Percentiles rank a stretch among this genome's conserved stretches.
phyloP scores from a whole-genome alignment of 148 eudicot genomes.

The Pouteria glomerata region DNA sequence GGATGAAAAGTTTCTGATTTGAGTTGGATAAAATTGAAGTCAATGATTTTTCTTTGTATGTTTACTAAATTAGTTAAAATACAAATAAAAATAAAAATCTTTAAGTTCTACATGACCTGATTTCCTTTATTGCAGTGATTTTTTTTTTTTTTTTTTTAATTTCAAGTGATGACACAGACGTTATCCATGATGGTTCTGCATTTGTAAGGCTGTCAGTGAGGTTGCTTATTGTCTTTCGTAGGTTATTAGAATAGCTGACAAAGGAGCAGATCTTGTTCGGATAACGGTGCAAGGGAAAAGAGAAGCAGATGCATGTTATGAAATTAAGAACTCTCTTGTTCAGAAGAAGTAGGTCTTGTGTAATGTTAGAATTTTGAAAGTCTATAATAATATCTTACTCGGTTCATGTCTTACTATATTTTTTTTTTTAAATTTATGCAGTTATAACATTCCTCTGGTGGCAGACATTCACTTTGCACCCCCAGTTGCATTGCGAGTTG shows the following conservation, averaged over 20 bases:
- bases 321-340: constrained; percentile 87
- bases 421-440: constrained; percentile 35
- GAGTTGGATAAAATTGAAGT: no score
- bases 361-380: constrained; percentile 5
- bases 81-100: neutral
- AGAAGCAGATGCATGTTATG: constrained; percentile 98
- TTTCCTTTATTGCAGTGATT: neutral
- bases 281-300: constrained; percentile 94
- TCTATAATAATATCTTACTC: neutral
- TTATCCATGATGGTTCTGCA: neutral
- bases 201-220: constrained; percentile 2
- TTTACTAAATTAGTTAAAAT: neutral
- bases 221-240: constrained; percentile 21
- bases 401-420: constrained; percentile 10
- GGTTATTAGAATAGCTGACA: constrained; percentile 96
- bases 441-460: constrained; percentile 91
- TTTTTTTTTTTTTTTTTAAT: no score
- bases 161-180: no score
- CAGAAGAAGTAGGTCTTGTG: constrained; percentile 71
- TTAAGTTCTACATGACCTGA: neutral
- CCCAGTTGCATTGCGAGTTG: constrained; percentile 83
- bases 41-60: neutral
- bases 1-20: no score
- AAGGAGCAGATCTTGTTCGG: constrained; percentile 92
- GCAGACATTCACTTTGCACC: constrained; percentile 99